Evolutionary conservation across 2,329 filamentous ascomycete genomes (phyloP).

Genomic region (Aspergillus ruber): DNA sequence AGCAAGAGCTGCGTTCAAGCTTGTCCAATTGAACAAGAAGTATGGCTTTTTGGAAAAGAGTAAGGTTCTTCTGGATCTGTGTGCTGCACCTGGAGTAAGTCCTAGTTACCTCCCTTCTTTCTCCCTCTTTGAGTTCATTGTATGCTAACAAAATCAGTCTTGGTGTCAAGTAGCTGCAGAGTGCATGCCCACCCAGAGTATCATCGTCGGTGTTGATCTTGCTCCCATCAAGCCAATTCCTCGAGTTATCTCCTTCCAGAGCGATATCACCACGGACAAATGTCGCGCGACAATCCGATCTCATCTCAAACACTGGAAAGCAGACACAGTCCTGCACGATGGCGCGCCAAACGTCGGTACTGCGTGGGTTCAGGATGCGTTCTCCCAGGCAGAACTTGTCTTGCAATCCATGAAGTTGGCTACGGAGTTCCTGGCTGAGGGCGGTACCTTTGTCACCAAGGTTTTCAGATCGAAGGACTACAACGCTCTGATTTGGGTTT

Average conservation of each 20-base stretch:
- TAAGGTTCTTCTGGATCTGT: slow-evolving; percentile 93
- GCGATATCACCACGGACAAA: slow-evolving; percentile 96
- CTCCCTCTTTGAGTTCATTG: not conserved
- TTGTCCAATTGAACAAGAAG: slow-evolving; percentile 98
- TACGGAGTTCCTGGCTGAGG: slow-evolving; percentile 83
- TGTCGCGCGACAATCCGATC: slow-evolving; percentile 82
- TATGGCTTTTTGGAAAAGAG: slow-evolving; percentile 97
- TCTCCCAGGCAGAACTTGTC: slow-evolving; percentile 90
- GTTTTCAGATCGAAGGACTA: slow-evolving; percentile 97
- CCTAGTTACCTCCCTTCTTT: not conserved
- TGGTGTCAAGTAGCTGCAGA: slow-evolving; percentile 97
- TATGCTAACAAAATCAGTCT: slow-evolving; percentile 48
- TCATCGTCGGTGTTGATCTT: slow-evolving; percentile 92
- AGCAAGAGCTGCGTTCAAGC: slow-evolving; percentile 92
- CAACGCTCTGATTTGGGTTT: slow-evolving; percentile 91
- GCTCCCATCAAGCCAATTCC: slow-evolving; percentile 94
- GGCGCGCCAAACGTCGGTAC: slow-evolving; percentile 97
- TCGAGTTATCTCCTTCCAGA: slow-evolving; percentile 89
- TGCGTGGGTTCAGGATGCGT: slow-evolving; percentile 96
- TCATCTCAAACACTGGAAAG: slow-evolving; percentile 93
- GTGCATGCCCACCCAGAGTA: slow-evolving; percentile 81
- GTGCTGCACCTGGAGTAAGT: slow-evolving; percentile 84
- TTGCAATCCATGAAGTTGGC: slow-evolving; percentile 88
- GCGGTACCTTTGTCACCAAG: slow-evolving; percentile 93
- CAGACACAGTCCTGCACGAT: slow-evolving; percentile 91